A percentile compares a stretch with the other conserved stretches of the same genome.
These are phyloP conservation scores for Heterobasidion irregulare DNA, from an alignment of 1,284 basidiomycete genomes.

Conservation along the genomic window DNA sequence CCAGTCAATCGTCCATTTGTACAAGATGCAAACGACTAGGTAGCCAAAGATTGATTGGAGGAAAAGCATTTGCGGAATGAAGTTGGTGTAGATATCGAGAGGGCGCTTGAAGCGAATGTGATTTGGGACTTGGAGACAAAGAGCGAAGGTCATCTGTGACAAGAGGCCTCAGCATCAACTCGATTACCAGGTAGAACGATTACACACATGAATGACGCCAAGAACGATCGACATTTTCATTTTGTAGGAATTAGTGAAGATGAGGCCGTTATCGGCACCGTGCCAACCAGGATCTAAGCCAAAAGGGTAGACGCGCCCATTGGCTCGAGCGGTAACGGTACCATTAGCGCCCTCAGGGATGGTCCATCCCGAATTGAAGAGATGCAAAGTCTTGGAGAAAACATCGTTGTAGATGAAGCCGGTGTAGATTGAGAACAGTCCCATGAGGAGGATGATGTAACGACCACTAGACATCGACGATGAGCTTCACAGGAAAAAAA, in stretches of 20 bases:
- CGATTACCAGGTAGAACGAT: constrained; percentile 5
- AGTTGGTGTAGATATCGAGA: constrained; percentile 82
- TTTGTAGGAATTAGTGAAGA: constrained; percentile 99
- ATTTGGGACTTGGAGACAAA: constrained; percentile 94
- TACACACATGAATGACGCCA: constrained; percentile 90
- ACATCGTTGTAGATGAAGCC: constrained; percentile 99
- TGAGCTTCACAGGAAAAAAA: no score
- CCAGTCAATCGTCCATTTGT: constrained; percentile 98
- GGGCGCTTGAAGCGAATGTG: constrained; percentile 87
- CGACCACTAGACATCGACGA: not conserved
- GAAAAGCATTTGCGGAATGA: constrained; percentile 96
- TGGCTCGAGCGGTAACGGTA: constrained; percentile 45
- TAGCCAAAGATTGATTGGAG: constrained; percentile 97
- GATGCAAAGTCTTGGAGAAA: constrained; percentile 88
- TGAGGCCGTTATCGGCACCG: constrained; percentile 84
- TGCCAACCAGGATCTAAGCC: constrained; percentile 97
- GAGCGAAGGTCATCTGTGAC: constrained; percentile 67
- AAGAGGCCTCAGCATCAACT: constrained; percentile 7
- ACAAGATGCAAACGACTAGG: constrained; percentile 89
- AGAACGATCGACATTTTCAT: constrained; percentile 99
- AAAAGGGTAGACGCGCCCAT: constrained; percentile 78
- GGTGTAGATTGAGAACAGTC: constrained; percentile 84
- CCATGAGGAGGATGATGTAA: constrained; percentile 1
- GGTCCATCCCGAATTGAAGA: constrained; percentile 84
- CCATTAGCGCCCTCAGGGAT: constrained; percentile 52